These are phyloP conservation scores for Saccharomyces hybrid DNA, from an alignment of 1,139 yeast species.

Conservation along the genomic window DNA sequence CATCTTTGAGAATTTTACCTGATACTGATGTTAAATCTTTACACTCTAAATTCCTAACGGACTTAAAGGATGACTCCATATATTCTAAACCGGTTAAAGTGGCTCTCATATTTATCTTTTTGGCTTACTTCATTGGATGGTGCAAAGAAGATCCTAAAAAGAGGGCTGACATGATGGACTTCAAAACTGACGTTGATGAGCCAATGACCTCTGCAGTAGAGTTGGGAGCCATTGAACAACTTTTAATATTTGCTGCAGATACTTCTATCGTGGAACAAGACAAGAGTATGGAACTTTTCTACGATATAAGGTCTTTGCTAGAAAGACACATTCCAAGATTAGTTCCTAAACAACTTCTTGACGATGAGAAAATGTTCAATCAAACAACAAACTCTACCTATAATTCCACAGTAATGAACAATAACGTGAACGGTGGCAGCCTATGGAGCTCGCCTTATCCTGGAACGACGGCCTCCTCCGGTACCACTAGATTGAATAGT, in stretches of 20 bases:
- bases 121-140: slow-evolving; percentile 63
- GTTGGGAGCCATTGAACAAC: slow-evolving; percentile 72
- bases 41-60: slow-evolving; percentile 31
- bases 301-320: slow-evolving; percentile 60
- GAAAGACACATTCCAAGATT: slow-evolving; percentile 60
- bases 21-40: slow-evolving; percentile 34
- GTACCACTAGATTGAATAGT: not conserved
- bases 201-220: slow-evolving; percentile 49
- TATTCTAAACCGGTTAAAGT: slow-evolving; percentile 52
- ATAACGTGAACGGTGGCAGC: slow-evolving; percentile 3
- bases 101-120: slow-evolving; percentile 51
- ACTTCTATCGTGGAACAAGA: slow-evolving; percentile 38
- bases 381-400: not conserved
- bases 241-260: slow-evolving; percentile 66
- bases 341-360: slow-evolving; percentile 40
- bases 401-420: not conserved
- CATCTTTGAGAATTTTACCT: slow-evolving; percentile 29
- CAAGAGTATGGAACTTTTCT: slow-evolving; percentile 40
- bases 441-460: slow-evolving; percentile 15
- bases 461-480: slow-evolving; percentile 1
- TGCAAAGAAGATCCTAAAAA: slow-evolving; percentile 44
- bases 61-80: slow-evolving; percentile 36
- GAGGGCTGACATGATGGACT: slow-evolving; percentile 38
- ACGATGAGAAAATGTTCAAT: slow-evolving; percentile 33
- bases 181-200: slow-evolving; percentile 40